A percentile compares a stretch with the other conserved stretches of the same genome.
Evolutionary conservation across 1,284 basidiomycete species (phyloP).

Genomic region (Trichosporon sp.): DNA sequence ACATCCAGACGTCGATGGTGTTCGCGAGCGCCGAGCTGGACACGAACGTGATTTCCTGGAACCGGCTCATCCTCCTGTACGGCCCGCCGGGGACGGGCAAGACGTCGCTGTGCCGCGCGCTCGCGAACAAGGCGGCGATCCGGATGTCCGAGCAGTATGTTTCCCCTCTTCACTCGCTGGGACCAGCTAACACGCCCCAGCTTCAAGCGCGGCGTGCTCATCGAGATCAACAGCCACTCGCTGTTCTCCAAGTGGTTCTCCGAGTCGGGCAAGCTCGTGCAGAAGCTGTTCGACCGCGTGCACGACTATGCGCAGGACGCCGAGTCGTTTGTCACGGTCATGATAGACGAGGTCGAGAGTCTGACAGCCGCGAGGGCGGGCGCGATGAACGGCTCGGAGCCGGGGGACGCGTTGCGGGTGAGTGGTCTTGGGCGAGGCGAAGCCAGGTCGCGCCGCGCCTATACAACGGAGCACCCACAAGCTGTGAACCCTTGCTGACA

Average conservation of each 20-base stretch:
- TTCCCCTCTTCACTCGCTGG: too few relatives aligned
- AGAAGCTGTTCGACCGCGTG: constrained; percentile 83
- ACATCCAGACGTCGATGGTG: constrained; percentile 86
- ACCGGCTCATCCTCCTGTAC: constrained; percentile 86
- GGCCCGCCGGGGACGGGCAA: constrained; percentile 98
- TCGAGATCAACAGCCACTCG: constrained; percentile 97
- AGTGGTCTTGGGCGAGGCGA: constrained; percentile 27
- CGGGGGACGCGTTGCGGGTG: constrained; percentile 88
- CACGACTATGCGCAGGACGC: constrained; percentile 84
- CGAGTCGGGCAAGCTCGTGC: constrained; percentile 96
- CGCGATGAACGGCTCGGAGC: constrained; percentile 91
- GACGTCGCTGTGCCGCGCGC: constrained; percentile 86
- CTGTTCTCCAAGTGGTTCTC: constrained; percentile 97
- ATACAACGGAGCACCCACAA: too few relatives aligned
- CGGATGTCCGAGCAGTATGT: constrained; percentile 72
- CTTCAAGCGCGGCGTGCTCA: constrained; percentile 75
- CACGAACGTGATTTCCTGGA: constrained; percentile 91
- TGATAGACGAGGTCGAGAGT: constrained; percentile 97
- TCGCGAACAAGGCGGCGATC: constrained; percentile 93
- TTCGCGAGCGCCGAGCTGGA: constrained; percentile 86
- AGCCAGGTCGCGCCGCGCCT: background rate
- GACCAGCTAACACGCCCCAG: constrained; percentile 51
- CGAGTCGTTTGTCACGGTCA: constrained; percentile 82
- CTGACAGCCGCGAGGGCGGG: constrained; percentile 88
- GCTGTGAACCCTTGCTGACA: too few relatives aligned